Percentiles rank a stretch among this genome's conserved stretches.
Evolutionary conservation across 139 green algal species (phyloP).

Genomic region (Mychonastes homosphaera): DNA sequence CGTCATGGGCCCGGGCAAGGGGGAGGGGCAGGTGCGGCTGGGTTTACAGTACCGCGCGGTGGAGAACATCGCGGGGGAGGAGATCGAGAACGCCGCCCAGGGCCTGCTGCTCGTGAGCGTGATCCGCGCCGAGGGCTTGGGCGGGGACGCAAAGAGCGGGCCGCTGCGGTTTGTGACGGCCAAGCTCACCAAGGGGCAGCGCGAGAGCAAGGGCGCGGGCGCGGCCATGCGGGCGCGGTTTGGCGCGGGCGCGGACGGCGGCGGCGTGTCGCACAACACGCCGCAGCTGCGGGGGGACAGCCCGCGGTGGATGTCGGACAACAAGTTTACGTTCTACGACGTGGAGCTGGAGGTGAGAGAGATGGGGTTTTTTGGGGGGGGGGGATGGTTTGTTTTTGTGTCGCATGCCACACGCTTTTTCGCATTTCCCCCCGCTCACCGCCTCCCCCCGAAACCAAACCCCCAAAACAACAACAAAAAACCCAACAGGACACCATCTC

Average conservation of each 20-base stretch:
- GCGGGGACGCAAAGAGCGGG: neutral
- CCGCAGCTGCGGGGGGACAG: neutral
- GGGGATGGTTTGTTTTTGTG: neutral
- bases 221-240: too few relatives aligned
- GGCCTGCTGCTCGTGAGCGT: slow-evolving; percentile 6
- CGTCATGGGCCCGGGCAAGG: slow-evolving; percentile 18
- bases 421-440: neutral
- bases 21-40: slow-evolving; percentile 20
- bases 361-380: neutral
- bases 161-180: neutral
- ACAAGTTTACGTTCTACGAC: slow-evolving; percentile 24
- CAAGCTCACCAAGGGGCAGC: too few relatives aligned
- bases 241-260: too few relatives aligned
- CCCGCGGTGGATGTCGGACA: slow-evolving; percentile 10
- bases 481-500: neutral
- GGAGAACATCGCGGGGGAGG: slow-evolving; percentile 7
- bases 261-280: slow-evolving; percentile 14
- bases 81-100: slow-evolving; percentile 6
- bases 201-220: too few relatives aligned
- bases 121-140: slow-evolving; percentile 5
- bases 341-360: slow-evolving; percentile 2
- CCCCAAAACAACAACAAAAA: neutral
- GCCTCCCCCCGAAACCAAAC: slow-evolving; percentile 3
- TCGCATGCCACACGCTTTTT: neutral
- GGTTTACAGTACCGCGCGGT: slow-evolving; percentile 19